These are phyloP conservation scores for Claviceps fusiformis DNA, from an alignment of 2,329 filamentous ascomycete species.

Conservation along the genomic window DNA sequence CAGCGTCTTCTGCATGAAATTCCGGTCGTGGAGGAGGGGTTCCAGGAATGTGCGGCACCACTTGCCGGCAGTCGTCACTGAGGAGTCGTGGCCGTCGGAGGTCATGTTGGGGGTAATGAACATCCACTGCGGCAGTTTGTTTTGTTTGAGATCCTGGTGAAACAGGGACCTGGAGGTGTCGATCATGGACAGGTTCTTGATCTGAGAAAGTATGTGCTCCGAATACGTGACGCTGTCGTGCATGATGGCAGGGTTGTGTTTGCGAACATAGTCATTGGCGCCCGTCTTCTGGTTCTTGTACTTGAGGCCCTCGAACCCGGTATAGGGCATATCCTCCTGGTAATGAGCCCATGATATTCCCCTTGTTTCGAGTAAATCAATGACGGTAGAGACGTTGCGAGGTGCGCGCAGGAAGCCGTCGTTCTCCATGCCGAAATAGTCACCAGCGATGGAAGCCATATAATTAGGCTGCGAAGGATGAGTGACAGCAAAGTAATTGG, in stretches of 20 bases:
- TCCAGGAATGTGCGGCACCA: constrained; percentile 58
- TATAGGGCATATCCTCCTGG: constrained; percentile 65
- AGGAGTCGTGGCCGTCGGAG: constrained; percentile 62
- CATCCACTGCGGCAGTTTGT: constrained; percentile 57
- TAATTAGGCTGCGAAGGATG: constrained; percentile 71
- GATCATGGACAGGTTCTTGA: constrained; percentile 52
- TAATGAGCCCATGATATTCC: constrained; percentile 58
- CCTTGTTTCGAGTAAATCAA: constrained; percentile 54
- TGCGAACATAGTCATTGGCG: constrained; percentile 67
- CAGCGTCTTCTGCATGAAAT: constrained; percentile 65
- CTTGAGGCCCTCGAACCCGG: constrained; percentile 52
- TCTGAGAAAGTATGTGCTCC: constrained; percentile 46
- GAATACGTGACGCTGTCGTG: constrained; percentile 51
- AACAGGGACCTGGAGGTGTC: constrained; percentile 39
- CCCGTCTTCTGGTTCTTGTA: constrained; percentile 53
- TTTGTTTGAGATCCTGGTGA: constrained; percentile 47
- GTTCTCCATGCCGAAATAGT: constrained; percentile 60
- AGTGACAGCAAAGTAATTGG: constrained; percentile 43
- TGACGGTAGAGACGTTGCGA: constrained; percentile 49
- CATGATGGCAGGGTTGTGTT: constrained; percentile 59
- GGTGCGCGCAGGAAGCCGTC: constrained; percentile 48
- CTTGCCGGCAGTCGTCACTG: constrained; percentile 51
- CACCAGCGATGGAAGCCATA: constrained; percentile 51
- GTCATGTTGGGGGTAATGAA: constrained; percentile 67
- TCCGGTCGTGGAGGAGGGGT: constrained; percentile 52